These are phyloP conservation scores for Trichoderma cornu-damae DNA, from an alignment of 2,329 filamentous ascomycete genomes.

Conservation along the genomic window DNA sequence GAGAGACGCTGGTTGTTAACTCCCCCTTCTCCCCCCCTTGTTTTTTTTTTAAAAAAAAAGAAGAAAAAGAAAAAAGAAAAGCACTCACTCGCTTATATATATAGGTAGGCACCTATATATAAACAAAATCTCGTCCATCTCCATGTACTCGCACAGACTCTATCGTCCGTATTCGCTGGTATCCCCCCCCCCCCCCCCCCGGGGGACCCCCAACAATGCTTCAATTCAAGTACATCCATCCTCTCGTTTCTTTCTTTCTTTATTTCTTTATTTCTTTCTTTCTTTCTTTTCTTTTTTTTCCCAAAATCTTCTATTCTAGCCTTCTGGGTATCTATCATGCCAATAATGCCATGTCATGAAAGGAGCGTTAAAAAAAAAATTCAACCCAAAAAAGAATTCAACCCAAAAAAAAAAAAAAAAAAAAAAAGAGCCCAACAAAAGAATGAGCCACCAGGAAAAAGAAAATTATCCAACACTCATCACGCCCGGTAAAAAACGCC, in stretches of 20 bases:
- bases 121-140: not conserved
- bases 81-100: too few species aligned
- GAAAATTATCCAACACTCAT: not conserved
- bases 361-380: constrained; percentile 9
- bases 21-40: too few species aligned
- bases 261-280: not conserved
- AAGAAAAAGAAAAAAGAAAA: too few species aligned
- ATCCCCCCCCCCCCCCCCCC: too few species aligned
- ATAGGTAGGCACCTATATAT: not conserved
- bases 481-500: too few species aligned
- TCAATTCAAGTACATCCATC: too few species aligned
- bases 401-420: not conserved
- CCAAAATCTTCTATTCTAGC: not conserved
- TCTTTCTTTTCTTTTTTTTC: not conserved
- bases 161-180: not conserved
- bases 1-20: too few species aligned
- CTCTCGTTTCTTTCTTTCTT: not conserved
- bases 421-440: not conserved
- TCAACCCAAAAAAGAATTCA: not conserved
- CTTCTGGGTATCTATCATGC: constrained; percentile 14
- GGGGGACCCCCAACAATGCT: too few species aligned
- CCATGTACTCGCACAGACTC: too few species aligned
- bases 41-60: too few species aligned
- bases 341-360: constrained; percentile 13
- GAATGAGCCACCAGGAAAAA: not conserved